Conservation (phyloP, 2,329 filamentous ascomycete genomes). For the Colletotrichum incanum region DNA sequence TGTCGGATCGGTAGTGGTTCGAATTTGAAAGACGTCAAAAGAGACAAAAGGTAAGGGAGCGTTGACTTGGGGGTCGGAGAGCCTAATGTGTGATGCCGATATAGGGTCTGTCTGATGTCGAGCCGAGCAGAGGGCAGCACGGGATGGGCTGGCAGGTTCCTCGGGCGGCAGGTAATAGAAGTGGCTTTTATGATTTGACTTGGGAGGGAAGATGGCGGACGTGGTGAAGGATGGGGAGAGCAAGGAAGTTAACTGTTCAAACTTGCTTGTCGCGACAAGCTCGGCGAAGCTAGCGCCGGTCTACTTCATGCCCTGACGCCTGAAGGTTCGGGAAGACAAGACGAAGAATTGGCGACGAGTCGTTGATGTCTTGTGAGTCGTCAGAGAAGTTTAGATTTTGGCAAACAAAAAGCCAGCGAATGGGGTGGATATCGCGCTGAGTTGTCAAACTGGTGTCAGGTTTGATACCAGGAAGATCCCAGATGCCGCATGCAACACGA, state of each 20-base stretch:
- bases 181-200: conserved; percentile 43
- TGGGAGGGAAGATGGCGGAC: conserved; percentile 38
- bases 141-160: conserved; percentile 41
- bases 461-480: conserved; percentile 60
- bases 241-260: conserved; percentile 43
- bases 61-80: conserved; percentile 41
- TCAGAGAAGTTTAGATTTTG: conserved; percentile 43
- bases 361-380: conserved; percentile 44
- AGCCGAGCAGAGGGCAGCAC: conserved; percentile 40
- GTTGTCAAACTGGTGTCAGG: conserved; percentile 56
- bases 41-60: conserved; percentile 43
- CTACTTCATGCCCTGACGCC: conserved; percentile 43
- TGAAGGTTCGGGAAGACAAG: conserved; percentile 43
- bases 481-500: conserved; percentile 54
- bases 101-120: conserved; percentile 44
- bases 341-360: conserved; percentile 43
- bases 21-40: conserved; percentile 27
- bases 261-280: conserved; percentile 44
- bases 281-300: conserved; percentile 43
- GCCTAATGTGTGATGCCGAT: conserved; percentile 41
- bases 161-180: conserved; percentile 41
- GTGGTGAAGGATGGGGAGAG: conserved; percentile 38
- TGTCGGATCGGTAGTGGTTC: conserved; percentile 18
- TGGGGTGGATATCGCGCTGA: conserved; percentile 52
- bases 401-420: conserved; percentile 45